Base-by-base conservation (phyloP, 1,284 basidiomycete genomes). In the Sphaerobolus stellatus region DNA sequence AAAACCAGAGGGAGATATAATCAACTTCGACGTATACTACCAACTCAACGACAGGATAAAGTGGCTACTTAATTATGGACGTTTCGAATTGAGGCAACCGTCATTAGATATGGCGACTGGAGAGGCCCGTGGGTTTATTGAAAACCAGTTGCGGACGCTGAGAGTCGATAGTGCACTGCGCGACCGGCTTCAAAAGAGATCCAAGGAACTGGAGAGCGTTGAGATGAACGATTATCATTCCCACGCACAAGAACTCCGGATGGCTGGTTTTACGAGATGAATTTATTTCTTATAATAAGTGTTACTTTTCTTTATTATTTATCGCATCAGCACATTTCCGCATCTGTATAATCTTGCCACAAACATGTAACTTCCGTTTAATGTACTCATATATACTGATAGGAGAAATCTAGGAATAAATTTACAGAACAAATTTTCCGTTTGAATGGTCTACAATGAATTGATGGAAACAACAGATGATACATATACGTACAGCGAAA, bases 1-100 rank as follows among this genome's bases (percentile, higher is more conserved):
- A 58, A 44, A 31, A 5, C 25, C 24, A 52, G 40, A 44, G 14
- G 40, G 50, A 3, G 27, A 52, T 44, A 24, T 77, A 50, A 73
- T 79, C 64, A 77, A 78, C 62, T 77, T 76, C 53, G 59, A 68
- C 44, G 72, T 75, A 30, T 76, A 74, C 56, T 52, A 61, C 53
- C 64, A 66, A 33, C 71, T 75, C 48, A 68, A 67, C 52, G 65
- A 69, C n/a, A 66, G 66, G 18, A 64, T 77, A 41, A 65, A 63
- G 45, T 66, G 70, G 27, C 56, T 74, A 2, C 57, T 69, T 2
- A 64, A 64, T 30, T 72, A 68, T 58, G 62, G 62, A 40, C 24
- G 31, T 24, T 5, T 6, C 24, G 27, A 27, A 13, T 31, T 44
- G 16, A 44, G 22, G 9, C 11, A 34, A 11, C n/a, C n/a, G 33